phyloP scores from a whole-genome alignment of 2,329 filamentous ascomycete genomes.

The Fusarium pininemorale region DNA sequence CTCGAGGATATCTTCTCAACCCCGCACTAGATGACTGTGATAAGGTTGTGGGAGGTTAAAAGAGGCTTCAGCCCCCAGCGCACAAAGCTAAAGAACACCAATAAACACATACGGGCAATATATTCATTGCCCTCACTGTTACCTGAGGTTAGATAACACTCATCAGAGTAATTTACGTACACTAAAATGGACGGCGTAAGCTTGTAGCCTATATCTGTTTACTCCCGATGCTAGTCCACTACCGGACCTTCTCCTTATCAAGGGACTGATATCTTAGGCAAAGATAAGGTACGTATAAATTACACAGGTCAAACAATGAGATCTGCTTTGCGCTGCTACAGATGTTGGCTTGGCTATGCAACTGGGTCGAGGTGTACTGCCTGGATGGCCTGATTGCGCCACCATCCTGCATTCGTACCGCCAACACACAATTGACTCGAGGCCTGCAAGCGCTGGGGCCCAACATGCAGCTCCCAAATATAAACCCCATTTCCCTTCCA shows the following conservation, averaged over 20 bases:
- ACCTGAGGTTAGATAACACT: too few relatives aligned
- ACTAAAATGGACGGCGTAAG: fast-evolving
- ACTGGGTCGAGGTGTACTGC: not conserved
- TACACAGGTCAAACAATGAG: fast-evolving
- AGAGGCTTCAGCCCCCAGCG: too few relatives aligned
- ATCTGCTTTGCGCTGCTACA: fast-evolving
- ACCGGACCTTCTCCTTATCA: too few relatives aligned
- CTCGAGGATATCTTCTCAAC: not conserved
- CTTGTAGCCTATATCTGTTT: not conserved
- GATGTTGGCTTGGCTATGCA: not conserved
- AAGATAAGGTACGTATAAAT: too few relatives aligned
- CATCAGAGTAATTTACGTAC: fast-evolving
- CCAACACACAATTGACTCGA: not conserved
- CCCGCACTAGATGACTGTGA: not conserved
- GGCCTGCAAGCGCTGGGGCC: not conserved
- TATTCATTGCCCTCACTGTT: too few relatives aligned
- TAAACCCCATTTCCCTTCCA: fast-evolving
- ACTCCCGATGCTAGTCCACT: not conserved
- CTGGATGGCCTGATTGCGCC: not conserved
- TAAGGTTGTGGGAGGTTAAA: too few relatives aligned
- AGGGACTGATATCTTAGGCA: not conserved
- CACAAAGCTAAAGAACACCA: too few relatives aligned
- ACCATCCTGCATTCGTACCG: not conserved
- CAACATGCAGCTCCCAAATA: not conserved
- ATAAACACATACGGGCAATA: too few relatives aligned